Percentiles rank a stretch among this genome's conserved stretches.
Evolutionary conservation across 1,284 basidiomycete genomes (phyloP).

Genomic region (Sporisorium scitamineum): DNA sequence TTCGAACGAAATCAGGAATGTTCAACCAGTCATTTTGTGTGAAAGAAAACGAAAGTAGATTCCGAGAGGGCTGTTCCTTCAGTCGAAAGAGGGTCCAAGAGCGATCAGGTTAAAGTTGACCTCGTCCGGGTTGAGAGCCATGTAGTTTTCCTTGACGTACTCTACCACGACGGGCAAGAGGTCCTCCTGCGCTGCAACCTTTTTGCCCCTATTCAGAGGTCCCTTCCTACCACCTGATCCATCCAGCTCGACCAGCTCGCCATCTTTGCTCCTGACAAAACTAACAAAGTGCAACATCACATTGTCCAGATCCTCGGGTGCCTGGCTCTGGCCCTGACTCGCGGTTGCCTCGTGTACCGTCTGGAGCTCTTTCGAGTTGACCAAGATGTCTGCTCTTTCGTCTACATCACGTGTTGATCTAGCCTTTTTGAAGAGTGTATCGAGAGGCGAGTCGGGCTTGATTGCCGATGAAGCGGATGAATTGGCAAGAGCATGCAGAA

Average conservation of each 20-base stretch:
- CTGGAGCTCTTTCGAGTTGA: conserved; percentile 48
- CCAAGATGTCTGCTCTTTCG: conserved; percentile 44
- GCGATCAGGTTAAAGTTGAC: conserved; percentile 67
- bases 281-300: conserved; percentile 68
- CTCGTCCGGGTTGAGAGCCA: conserved; percentile 59
- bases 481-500: conserved; percentile 67
- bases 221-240: conserved; percentile 58
- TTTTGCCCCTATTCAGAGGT: conserved; percentile 53
- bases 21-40: background rate
- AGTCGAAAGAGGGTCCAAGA: conserved; percentile 44
- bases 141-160: conserved; percentile 63
- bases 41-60: background rate
- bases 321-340: conserved; percentile 59
- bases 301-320: conserved; percentile 61
- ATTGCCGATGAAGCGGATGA: conserved; percentile 53
- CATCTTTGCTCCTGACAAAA: conserved; percentile 59
- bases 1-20: background rate
- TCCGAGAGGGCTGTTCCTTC: background rate
- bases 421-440: conserved; percentile 53
- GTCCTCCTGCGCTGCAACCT: conserved; percentile 44
- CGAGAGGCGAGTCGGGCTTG: conserved; percentile 47
- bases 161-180: conserved; percentile 47
- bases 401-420: conserved; percentile 23
- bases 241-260: conserved; percentile 65
- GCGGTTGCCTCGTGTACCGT: conserved; percentile 59